A percentile compares a stretch with the other conserved stretches of the same genome.
Evolutionary conservation across 805 yeast genomes (phyloP).

Genomic region (Barnettozyma sucrosica): DNA sequence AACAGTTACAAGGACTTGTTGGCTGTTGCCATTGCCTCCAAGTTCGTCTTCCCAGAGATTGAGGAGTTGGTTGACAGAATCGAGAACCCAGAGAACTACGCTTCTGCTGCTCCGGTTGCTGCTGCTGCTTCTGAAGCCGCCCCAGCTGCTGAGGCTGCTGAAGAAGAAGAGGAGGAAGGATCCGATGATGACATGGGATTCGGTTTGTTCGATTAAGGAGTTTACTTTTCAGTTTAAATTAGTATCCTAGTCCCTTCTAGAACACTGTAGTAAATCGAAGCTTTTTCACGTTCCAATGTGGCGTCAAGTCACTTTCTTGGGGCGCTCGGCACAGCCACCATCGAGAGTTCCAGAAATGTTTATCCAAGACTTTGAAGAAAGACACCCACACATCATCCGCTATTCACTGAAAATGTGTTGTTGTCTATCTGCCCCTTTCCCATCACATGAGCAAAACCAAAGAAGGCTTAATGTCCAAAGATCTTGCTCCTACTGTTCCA

Average conservation of each 20-base stretch:
- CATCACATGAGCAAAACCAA: neutral
- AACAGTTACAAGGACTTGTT: constrained; percentile 99
- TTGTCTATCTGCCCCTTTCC: too few relatives aligned
- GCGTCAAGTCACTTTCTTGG: neutral
- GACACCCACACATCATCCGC: neutral
- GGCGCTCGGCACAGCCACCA: neutral
- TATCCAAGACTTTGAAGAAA: too few relatives aligned
- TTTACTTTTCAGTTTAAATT: constrained; percentile 10
- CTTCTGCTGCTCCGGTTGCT: constrained; percentile 98
- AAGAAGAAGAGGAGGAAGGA: constrained; percentile 56
- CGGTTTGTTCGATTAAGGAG: constrained; percentile 92
- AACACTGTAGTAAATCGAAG: neutral
- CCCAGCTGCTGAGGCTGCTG: constrained; percentile 69
- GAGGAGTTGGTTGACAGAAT: constrained; percentile 99
- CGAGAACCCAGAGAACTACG: constrained; percentile 99
- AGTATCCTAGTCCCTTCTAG: neutral
- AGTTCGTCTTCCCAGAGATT: constrained; percentile 98
- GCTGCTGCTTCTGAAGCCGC: constrained; percentile 72
- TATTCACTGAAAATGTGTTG: too few relatives aligned
- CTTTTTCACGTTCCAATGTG: too few relatives aligned
- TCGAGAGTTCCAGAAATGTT: too few relatives aligned
- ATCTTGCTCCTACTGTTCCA: constrained; percentile 47
- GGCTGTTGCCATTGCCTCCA: constrained; percentile 97
- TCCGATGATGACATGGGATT: constrained; percentile 88
- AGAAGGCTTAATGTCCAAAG: constrained; percentile 1